Evolutionary conservation across 108 stramenopile genomes (phyloP).

Genomic region (Nitzschia putrida): DNA sequence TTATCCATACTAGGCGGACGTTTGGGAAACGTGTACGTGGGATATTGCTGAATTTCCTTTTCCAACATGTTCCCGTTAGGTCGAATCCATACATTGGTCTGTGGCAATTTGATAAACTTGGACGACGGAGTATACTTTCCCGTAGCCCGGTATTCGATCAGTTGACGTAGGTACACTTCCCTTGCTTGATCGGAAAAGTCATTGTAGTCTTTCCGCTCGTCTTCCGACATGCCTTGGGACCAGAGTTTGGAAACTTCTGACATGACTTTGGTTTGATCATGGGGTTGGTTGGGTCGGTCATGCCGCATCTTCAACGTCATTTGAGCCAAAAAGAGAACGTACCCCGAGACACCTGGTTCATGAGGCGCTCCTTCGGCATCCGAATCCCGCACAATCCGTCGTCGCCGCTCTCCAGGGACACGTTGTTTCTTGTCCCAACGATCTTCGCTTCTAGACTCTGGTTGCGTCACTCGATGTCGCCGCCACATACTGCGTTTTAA

Average conservation of each 20-base stretch:
- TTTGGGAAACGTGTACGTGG: constrained; percentile 61
- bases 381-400: constrained; percentile 69
- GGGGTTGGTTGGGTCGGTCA: constrained; percentile 73
- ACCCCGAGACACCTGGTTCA: constrained; percentile 73
- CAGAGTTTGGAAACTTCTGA: constrained; percentile 73
- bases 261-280: constrained; percentile 71
- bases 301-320: constrained; percentile 86
- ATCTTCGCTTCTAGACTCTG: constrained; percentile 59
- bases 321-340: constrained; percentile 63
- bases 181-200: constrained; percentile 63
- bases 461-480: constrained; percentile 48
- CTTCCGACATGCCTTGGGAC: constrained; percentile 53
- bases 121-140: constrained; percentile 52
- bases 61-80: constrained; percentile 67
- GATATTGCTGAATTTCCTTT: constrained; percentile 68
- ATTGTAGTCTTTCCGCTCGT: constrained; percentile 63
- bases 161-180: constrained; percentile 55
- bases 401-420: constrained; percentile 71
- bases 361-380: constrained; percentile 67
- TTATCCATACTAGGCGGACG: constrained; percentile 66
- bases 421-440: constrained; percentile 77
- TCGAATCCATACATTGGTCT: constrained; percentile 68
- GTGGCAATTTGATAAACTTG: constrained; percentile 43
- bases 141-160: constrained; percentile 79
- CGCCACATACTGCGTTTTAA: constrained; percentile 59